phyloP scores from a whole-genome alignment of 2,329 filamentous ascomycete species.

The Trichophyton verrucosum region DNA sequence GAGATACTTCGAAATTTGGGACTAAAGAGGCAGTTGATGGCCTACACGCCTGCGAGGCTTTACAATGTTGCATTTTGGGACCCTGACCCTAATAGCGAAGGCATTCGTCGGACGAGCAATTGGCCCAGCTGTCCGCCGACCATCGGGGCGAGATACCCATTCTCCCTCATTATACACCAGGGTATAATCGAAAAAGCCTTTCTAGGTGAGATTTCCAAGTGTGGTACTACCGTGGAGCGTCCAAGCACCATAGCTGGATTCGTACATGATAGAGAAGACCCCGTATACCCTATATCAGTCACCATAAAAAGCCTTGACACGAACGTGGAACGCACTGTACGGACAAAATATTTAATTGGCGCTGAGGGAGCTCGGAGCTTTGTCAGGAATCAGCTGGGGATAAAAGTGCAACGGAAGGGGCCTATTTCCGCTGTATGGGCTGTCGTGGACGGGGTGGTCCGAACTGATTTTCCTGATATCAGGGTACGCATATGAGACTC shows the following conservation, averaged over 20 bases:
- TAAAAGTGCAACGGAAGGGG: constrained; percentile 50
- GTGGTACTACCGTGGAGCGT: constrained; percentile 43
- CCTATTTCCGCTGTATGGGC: constrained; percentile 62
- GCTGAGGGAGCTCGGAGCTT: constrained; percentile 59
- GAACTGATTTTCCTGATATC: constrained; percentile 65
- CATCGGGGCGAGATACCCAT: constrained; percentile 53
- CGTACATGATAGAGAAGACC: constrained; percentile 51
- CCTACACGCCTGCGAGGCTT: constrained; percentile 61
- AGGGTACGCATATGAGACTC: constrained; percentile 65
- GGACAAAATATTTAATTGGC: constrained; percentile 58
- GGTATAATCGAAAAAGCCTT: constrained; percentile 62
- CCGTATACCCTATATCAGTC: constrained; percentile 53
- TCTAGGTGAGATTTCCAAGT: constrained; percentile 50
- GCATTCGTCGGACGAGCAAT: constrained; percentile 49
- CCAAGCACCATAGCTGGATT: constrained; percentile 53
- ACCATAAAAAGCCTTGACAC: constrained; percentile 39
- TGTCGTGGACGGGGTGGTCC: constrained; percentile 63
- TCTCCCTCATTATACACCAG: constrained; percentile 59
- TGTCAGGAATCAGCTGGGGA: constrained; percentile 44
- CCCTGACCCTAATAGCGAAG: constrained; percentile 38
- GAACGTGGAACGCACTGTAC: constrained; percentile 34
- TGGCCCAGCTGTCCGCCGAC: constrained; percentile 87
- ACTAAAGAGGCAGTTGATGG: constrained; percentile 28
- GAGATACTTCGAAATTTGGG: constrained; percentile 34
- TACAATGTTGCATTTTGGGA: constrained; percentile 60